These are phyloP conservation scores for Hypoxylon intermedium DNA, from an alignment of 495 filamentous ascomycete species.

Conservation along the genomic window DNA sequence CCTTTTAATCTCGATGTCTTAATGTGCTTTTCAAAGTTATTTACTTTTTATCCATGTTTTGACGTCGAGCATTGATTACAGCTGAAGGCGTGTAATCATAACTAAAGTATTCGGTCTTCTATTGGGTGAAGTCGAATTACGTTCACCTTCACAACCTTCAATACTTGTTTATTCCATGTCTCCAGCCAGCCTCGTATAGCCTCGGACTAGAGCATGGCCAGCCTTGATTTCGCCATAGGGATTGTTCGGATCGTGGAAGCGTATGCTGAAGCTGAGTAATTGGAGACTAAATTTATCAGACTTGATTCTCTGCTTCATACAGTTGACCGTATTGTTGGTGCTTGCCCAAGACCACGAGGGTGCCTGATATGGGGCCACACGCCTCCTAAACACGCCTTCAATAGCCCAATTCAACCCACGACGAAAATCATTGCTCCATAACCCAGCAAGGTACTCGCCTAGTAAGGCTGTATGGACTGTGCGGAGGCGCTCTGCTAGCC, in stretches of 20 bases:
- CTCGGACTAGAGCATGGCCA: neutral
- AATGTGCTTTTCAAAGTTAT: no score
- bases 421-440: slow-evolving; percentile 20
- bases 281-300: neutral
- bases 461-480: neutral
- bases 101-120: no score
- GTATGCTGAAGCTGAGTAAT: neutral
- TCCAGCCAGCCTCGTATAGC: neutral
- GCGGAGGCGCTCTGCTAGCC: slow-evolving; percentile 18
- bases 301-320: neutral
- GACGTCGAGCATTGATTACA: no score
- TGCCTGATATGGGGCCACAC: slow-evolving; percentile 16
- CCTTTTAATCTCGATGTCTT: no score
- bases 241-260: neutral
- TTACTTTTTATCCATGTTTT: no score
- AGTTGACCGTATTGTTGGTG: slow-evolving; percentile 16
- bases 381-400: neutral
- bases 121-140: no score
- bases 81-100: no score
- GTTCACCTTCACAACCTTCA: neutral
- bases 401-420: slow-evolving; percentile 22
- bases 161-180: neutral
- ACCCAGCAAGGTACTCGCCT: slow-evolving; percentile 26
- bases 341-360: slow-evolving; percentile 36
- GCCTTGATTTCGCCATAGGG: slow-evolving; percentile 2